Conservation (phyloP, 2,329 filamentous ascomycete genomes). For the Xylariomycetidae sp. region DNA sequence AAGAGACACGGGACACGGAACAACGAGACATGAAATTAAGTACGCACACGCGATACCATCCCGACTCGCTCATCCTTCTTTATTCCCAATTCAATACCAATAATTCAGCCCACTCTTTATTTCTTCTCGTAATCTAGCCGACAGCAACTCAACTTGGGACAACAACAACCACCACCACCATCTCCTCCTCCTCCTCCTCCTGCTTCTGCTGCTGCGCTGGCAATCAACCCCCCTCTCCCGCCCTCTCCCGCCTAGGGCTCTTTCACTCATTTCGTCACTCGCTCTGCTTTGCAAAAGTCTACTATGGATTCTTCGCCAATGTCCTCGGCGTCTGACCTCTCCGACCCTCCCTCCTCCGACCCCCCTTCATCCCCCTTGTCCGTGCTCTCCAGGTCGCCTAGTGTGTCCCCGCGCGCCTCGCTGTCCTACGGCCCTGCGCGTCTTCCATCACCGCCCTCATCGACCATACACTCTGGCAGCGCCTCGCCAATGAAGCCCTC, state of each 20-base stretch:
- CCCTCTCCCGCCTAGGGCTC: too few species aligned
- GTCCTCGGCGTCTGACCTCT: slow-evolving; percentile 23
- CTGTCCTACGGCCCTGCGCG: slow-evolving; percentile 34
- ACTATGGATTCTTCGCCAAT: slow-evolving; percentile 20
- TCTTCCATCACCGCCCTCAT: slow-evolving; percentile 50
- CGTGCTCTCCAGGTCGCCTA: slow-evolving; percentile 48
- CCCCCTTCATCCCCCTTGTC: slow-evolving; percentile 52
- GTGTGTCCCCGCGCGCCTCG: slow-evolving; percentile 37
- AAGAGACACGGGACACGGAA: not conserved
- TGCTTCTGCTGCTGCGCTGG: too few species aligned
- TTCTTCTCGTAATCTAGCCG: too few species aligned
- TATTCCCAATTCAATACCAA: not conserved
- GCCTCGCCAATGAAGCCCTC: slow-evolving; percentile 46
- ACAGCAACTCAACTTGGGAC: not conserved
- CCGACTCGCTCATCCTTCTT: not conserved
- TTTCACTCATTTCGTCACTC: not conserved
- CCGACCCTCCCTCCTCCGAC: slow-evolving; percentile 32
- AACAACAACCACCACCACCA: not conserved
- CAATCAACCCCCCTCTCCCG: too few species aligned
- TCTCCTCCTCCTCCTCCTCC: not conserved
- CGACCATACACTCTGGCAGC: slow-evolving; percentile 41
- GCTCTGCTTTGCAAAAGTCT: not conserved
- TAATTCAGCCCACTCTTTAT: too few species aligned
- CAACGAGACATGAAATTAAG: not conserved
- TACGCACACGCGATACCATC: not conserved